Evolutionary conservation across 129 eudicot genomes (phyloP).

Genomic region (Chrysanthemum makinoi): DNA sequence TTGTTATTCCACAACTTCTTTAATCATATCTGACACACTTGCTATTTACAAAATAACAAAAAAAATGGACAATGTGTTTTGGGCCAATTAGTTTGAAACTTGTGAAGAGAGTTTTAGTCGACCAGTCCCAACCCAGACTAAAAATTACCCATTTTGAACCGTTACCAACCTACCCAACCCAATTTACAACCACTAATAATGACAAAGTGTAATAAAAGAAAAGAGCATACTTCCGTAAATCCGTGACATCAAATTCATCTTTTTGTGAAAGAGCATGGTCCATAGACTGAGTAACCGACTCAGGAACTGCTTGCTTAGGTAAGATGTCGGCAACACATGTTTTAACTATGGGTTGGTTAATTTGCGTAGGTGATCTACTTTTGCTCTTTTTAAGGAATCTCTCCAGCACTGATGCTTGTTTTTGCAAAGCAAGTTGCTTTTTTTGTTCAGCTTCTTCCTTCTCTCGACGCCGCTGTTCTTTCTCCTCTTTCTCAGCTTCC

Average conservation of each 20-base stretch:
- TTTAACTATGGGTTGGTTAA: no score
- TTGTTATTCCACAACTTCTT: no score
- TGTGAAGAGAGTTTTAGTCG: background rate
- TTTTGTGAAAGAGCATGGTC: slow-evolving; percentile 52
- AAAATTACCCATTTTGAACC: background rate
- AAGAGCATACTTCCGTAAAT: slow-evolving; percentile 63
- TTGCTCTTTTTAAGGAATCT: slow-evolving; percentile 67
- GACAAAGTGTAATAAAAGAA: slow-evolving; percentile 1
- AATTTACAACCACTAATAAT: background rate
- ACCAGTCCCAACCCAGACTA: background rate
- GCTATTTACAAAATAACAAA: no score
- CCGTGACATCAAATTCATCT: slow-evolving; percentile 35
- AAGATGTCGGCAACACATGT: slow-evolving; percentile 23
- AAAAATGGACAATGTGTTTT: no score
- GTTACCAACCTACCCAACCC: background rate
- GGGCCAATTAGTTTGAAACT: no score
- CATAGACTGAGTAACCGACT: slow-evolving; percentile 51
- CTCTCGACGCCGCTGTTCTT: slow-evolving; percentile 63
- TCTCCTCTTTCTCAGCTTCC: slow-evolving; percentile 79
- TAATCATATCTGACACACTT: no score
- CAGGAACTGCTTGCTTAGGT: slow-evolving; percentile 28
- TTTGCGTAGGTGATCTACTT: slow-evolving; percentile 42
- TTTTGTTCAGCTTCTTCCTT: slow-evolving; percentile 80
- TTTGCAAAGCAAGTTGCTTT: slow-evolving; percentile 65
- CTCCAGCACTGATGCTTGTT: slow-evolving; percentile 90